Conservation (phyloP, 805 yeast species). For the Metschnikowia henanensis region DNA sequence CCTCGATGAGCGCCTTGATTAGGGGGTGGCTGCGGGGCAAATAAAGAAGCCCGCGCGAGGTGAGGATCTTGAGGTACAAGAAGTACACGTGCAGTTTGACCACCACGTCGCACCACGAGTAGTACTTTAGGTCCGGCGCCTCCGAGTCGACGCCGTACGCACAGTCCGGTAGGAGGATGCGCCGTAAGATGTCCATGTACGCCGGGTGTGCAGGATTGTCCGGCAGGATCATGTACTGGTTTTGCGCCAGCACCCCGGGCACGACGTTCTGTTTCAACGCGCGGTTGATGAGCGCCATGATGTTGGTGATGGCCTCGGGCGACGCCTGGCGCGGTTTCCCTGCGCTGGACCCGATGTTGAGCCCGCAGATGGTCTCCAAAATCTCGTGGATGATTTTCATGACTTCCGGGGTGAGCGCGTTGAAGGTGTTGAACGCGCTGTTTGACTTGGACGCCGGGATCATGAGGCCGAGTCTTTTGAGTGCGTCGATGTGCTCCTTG, state of each 20-base stretch:
- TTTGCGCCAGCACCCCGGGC: constrained; percentile 12
- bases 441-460: constrained; percentile 14
- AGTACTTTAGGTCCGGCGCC: constrained; percentile 8
- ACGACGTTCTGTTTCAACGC: constrained; percentile 17
- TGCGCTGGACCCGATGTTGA: constrained; percentile 5
- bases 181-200: constrained; percentile 7
- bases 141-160: constrained; percentile 18
- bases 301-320: constrained; percentile 15
- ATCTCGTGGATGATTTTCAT: constrained; percentile 13
- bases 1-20: constrained; percentile 18
- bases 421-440: constrained; percentile 17
- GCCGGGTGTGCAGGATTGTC: constrained; percentile 20
- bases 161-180: constrained; percentile 15
- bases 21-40: constrained; percentile 24
- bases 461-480: constrained; percentile 14
- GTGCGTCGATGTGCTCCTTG: constrained; percentile 10
- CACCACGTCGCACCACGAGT: constrained; percentile 28
- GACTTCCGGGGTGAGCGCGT: constrained; percentile 15
- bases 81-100: constrained; percentile 23
- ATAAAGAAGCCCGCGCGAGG: constrained; percentile 23
- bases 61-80: constrained; percentile 25
- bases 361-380: constrained; percentile 10
- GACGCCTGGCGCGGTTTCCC: constrained; percentile 11
- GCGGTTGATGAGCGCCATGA: constrained; percentile 17
- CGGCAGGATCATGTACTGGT: constrained; percentile 10